Evolutionary conservation across 1,284 basidiomycete species (phyloP).

Genomic region (Trichosporon sp.): DNA sequence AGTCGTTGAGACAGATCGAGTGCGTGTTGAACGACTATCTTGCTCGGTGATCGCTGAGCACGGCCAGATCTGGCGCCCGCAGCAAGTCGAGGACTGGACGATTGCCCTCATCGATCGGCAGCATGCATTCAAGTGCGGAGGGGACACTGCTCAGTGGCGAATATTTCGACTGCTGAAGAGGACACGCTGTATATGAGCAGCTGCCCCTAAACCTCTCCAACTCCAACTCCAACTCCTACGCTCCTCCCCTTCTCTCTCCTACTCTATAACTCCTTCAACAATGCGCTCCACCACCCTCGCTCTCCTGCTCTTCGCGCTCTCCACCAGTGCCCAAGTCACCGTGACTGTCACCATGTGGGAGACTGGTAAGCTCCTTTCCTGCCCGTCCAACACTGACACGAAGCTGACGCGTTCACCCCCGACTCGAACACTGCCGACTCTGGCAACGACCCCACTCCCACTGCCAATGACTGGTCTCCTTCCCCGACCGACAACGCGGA

Average conservation of each 20-base stretch:
- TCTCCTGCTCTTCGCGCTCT: slow-evolving; percentile 3
- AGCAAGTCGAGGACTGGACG: too few relatives aligned
- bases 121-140: not conserved
- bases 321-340: not conserved
- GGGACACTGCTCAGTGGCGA: too few relatives aligned
- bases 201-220: too few relatives aligned
- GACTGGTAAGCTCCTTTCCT: not conserved
- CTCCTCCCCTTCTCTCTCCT: not conserved
- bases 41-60: not conserved
- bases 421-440: slow-evolving; percentile 5
- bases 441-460: not conserved
- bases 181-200: too few relatives aligned
- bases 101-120: not conserved
- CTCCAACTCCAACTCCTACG: not conserved
- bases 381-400: not conserved
- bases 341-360: slow-evolving; percentile 1
- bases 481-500: not conserved
- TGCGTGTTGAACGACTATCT: not conserved
- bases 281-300: slow-evolving; percentile 2
- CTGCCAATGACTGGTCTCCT: not conserved
- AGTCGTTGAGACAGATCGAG: not conserved
- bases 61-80: not conserved
- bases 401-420: not conserved
- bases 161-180: too few relatives aligned
- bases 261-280: not conserved